These are phyloP conservation scores for Fusarium dlaminii DNA, from an alignment of 2,329 filamentous ascomycete genomes.

Conservation along the genomic window DNA sequence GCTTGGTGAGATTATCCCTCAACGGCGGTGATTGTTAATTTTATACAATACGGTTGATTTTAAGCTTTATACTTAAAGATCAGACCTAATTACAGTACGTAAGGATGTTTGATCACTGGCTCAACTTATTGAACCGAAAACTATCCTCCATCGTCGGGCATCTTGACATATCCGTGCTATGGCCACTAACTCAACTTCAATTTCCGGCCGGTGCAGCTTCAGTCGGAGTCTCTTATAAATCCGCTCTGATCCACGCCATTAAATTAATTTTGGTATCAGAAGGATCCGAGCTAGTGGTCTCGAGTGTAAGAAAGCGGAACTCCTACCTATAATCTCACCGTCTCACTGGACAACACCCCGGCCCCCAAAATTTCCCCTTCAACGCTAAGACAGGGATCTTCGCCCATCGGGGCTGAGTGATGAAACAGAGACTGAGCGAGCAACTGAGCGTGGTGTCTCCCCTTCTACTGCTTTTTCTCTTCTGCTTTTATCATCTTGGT, in stretches of 20 bases:
- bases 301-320: constrained; percentile 9
- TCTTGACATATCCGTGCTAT: background rate
- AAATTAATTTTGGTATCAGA: constrained; percentile 8
- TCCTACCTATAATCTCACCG: background rate
- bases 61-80: background rate
- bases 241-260: background rate
- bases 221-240: background rate
- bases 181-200: constrained; percentile 1
- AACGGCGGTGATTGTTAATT: background rate
- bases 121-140: background rate
- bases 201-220: background rate
- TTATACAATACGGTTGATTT: background rate
- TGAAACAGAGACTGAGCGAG: constrained; percentile 10
- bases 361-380: constrained; percentile 9
- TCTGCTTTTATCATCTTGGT: background rate
- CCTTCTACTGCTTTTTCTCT: background rate
- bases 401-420: constrained; percentile 19
- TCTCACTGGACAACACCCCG: constrained; percentile 16
- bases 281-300: constrained; percentile 11
- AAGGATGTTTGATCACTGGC: background rate
- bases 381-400: constrained; percentile 23
- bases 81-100: too few species aligned
- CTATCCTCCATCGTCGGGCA: too few species aligned
- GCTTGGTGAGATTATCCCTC: background rate
- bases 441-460: background rate